phyloP scores from a whole-genome alignment of 1,139 yeast species.

The Geotrichum reessii region DNA sequence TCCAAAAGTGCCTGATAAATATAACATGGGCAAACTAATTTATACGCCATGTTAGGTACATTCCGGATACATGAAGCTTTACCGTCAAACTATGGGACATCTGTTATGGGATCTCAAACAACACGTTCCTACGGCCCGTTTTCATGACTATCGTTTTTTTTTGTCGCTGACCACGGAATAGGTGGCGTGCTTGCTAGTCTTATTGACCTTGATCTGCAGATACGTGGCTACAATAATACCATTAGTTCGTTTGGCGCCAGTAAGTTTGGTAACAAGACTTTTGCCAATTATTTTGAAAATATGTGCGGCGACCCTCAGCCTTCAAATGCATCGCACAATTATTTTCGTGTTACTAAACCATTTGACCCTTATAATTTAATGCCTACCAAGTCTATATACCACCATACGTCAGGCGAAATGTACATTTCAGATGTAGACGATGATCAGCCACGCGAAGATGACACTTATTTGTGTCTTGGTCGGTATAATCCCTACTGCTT shows the following conservation, averaged over 20 bases:
- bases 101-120: constrained; percentile 29
- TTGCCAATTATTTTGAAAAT: constrained; percentile 48
- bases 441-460: constrained; percentile 12
- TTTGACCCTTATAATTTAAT: constrained; percentile 18
- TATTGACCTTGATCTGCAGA: constrained; percentile 53
- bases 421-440: constrained; percentile 15
- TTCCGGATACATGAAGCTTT: constrained; percentile 45
- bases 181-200: constrained; percentile 66
- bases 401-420: constrained; percentile 20
- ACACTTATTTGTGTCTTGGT: constrained; percentile 17
- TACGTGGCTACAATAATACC: constrained; percentile 48
- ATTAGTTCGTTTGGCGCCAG: constrained; percentile 60
- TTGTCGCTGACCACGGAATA: constrained; percentile 63
- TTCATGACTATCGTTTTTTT: constrained; percentile 48
- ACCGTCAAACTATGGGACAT: constrained; percentile 34
- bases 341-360: constrained; percentile 21
- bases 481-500: constrained; percentile 14
- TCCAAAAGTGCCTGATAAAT: constrained; percentile 41
- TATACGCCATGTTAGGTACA: constrained; percentile 55
- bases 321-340: constrained; percentile 6
- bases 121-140: constrained; percentile 28
- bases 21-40: constrained; percentile 21
- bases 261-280: constrained; percentile 50
- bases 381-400: constrained; percentile 18
- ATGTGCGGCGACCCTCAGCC: constrained; percentile 33